Percentiles rank a stretch among this genome's conserved stretches.
Evolutionary conservation across 768 basidiomycete genomes (phyloP).

Genomic region (Coprinopsis cinerea): DNA sequence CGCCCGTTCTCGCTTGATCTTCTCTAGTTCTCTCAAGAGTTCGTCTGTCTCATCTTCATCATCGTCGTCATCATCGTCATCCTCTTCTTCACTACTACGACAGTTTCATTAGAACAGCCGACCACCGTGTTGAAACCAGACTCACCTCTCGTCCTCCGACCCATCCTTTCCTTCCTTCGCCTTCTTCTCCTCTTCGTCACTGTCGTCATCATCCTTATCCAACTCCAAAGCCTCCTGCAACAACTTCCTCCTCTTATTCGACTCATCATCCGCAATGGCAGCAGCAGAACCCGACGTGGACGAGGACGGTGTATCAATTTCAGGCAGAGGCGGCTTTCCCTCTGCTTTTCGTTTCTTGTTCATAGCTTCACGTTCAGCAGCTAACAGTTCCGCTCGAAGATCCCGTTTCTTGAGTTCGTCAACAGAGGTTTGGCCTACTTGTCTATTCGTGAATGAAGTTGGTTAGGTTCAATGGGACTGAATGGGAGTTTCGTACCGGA

Average conservation of each 20-base stretch:
- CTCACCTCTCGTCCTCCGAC: slow-evolving; percentile 48
- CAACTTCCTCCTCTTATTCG: slow-evolving; percentile 80
- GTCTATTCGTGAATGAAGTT: slow-evolving; percentile 36
- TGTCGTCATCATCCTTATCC: slow-evolving; percentile 86
- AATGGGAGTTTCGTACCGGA: slow-evolving; percentile 50
- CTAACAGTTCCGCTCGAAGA: slow-evolving; percentile 74
- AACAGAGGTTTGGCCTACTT: slow-evolving; percentile 84
- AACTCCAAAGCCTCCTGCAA: slow-evolving; percentile 81
- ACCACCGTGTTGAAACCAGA: not conserved
- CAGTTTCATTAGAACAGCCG: not conserved
- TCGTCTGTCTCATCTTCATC: slow-evolving; percentile 94
- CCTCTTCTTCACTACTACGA: slow-evolving; percentile 39
- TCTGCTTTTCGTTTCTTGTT: slow-evolving; percentile 92
- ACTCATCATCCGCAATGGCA: slow-evolving; percentile 41
- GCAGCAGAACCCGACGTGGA: not conserved
- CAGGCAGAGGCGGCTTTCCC: slow-evolving; percentile 51
- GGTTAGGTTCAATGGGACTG: not conserved
- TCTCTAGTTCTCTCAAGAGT: slow-evolving; percentile 92
- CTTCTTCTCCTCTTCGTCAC: slow-evolving; percentile 35
- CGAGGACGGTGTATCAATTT: slow-evolving; percentile 29
- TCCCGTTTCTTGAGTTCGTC: slow-evolving; percentile 75
- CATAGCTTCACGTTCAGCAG: slow-evolving; percentile 80
- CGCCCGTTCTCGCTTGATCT: slow-evolving; percentile 93
- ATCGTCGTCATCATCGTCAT: slow-evolving; percentile 32
- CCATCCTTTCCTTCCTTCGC: slow-evolving; percentile 29